Evolutionary conservation across 805 yeast species (phyloP), one percentile per base, ranked within the genome.

Genomic region (Monosporozyma siamensis): DNA sequence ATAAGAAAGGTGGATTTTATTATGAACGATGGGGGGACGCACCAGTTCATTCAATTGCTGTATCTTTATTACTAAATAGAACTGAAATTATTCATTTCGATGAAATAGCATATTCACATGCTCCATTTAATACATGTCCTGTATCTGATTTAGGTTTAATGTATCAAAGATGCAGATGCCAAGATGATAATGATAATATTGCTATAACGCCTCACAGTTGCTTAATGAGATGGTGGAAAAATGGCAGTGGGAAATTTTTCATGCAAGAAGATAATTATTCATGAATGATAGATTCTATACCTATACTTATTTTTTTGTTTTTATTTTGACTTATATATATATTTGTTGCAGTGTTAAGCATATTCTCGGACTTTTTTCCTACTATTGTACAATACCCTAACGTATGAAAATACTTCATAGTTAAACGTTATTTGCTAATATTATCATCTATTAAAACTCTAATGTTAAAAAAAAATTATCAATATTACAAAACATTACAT

Each of bases 1-100:
- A 84, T 59, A 51, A 68, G 31, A 67, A 74, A 12, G 90, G 88
- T 40, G 92, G 92, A 7, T 85, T 85, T 56, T 82, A 82, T 60
- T 82, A 82, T 45, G 95, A 87, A 63, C 67, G 95, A 46, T 88
- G 96, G 96, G 96, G 97, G 17, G 97, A 88, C 64, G 95, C 95
- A 0, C 95, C 96, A 0, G 86, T 87, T 12, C 95, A 87, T 60
- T 69, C 92, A 0, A 67, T 87, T 26, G 95, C 77, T 1, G 78
- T 75, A 2, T 59, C 82, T 1, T 58, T 84, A 34, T 59, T 84
- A 39, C 63, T 84, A 46, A 74, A 78, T 48, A 71, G 66, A 40
- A 58, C 67, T 18, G 81, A 85, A 56, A 63, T 88, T 34, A 82
- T 80, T 57, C 86, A 82, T 67, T 84, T 88, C 59, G 79, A 79